Evolutionary conservation across 306 rosid genomes (phyloP).

Genomic region (Acacia acuminata): DNA sequence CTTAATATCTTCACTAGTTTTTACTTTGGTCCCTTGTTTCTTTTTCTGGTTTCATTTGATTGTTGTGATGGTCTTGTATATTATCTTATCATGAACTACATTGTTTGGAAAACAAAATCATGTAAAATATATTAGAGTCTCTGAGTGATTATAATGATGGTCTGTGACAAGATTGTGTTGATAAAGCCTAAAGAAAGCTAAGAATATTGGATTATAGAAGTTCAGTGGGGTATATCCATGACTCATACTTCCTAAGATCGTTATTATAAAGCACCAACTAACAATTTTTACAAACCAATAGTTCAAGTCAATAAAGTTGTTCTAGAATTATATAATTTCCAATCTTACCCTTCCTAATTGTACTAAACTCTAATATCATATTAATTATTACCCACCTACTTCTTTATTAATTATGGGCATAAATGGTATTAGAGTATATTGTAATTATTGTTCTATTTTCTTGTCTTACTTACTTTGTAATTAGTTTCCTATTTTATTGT

Average conservation of each 20-base stretch:
- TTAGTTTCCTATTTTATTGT: no score
- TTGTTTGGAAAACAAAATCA: background rate
- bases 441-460: no score
- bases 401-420: no score
- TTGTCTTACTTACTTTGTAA: no score
- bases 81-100: constrained; percentile 22
- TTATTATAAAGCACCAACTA: no score
- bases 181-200: constrained; percentile 1
- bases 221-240: constrained; percentile 50
- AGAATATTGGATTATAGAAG: constrained; percentile 35
- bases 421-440: no score
- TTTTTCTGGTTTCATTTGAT: constrained; percentile 14
- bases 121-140: constrained; percentile 3
- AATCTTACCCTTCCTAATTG: no score
- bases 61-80: constrained; percentile 34
- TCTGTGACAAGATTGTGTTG: constrained; percentile 14
- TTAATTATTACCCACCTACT: no score
- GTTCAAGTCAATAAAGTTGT: no score
- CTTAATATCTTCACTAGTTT: constrained; percentile 42
- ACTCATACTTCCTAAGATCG: constrained; percentile 25
- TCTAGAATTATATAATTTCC: no score
- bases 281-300: no score
- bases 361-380: no score
- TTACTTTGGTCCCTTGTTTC: constrained; percentile 20
- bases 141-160: constrained; percentile 19